Base-by-base conservation (phyloP, 106 monocot genomes). In the Allium cepa region DNA sequence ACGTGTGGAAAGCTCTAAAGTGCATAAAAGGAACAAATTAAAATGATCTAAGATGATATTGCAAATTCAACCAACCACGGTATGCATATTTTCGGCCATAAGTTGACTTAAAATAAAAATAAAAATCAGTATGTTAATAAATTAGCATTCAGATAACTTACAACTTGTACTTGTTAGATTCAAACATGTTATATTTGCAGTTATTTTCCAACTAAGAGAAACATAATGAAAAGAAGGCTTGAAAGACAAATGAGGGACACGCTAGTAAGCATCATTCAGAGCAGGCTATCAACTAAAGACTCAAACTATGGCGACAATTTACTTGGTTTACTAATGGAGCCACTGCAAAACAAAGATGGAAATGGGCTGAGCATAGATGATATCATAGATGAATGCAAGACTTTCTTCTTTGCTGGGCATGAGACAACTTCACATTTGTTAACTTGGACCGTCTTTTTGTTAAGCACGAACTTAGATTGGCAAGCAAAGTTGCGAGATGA, bases 381-480 rank as follows among this genome's bases (percentile, higher is more conserved):
- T 59, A 82, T 91, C 7, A 74, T 87, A 7, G 81, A 82, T 16
- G 91, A 91, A 70, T 87, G 91, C 87, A 91, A 91, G 77, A 87
- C 84, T 4, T 91, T 91, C 77, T 87, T 75, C 71, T 84, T 91
- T 10, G 86, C 72, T 16, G 86, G 90, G 9, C 83, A 86, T 49
- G 83, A 91, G 64, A 87, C 84, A 5, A 84, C 91, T 0, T 60
- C 91, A 1, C 75, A 82, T 47, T 57, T 80, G 22, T 69, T 91
- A 10, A 78, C 91, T 13, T 91, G 91, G 91, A 79, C 81, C 10
- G 51, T 82, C 66, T 91, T 87, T 63, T 65, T 91, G 63, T 50
- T 83, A 16, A 72, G 76, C 66, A 76, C 77, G 7, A 53, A 87
- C 55, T 78, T n/a, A 16, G 74, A 87, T 36, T 91, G 91, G 87